These are phyloP conservation scores for Serendipita sp. DNA, from an alignment of 768 basidiomycete genomes.

Conservation along the genomic window DNA sequence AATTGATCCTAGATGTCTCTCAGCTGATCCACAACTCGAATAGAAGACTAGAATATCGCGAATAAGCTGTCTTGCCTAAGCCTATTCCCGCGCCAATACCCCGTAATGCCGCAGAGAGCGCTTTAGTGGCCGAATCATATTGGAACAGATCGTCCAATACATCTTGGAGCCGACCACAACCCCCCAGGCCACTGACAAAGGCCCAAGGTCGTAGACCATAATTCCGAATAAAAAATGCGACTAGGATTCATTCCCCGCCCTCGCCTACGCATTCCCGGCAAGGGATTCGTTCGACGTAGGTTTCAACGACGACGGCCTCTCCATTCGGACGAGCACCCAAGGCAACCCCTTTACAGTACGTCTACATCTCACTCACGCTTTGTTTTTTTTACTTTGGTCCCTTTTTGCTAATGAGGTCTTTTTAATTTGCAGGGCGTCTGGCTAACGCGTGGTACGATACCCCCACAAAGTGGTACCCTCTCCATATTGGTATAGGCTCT, in stretches of 20 bases:
- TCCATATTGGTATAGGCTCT: conserved; percentile 80
- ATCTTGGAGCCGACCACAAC: background rate
- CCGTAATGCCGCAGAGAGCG: too few species aligned
- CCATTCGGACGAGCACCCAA: background rate
- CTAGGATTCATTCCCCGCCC: conserved; percentile 1
- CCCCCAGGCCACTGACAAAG: background rate
- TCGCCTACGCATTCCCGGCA: background rate
- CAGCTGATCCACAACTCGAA: too few species aligned
- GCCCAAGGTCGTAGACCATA: background rate
- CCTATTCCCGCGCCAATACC: too few species aligned
- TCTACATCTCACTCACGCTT: background rate
- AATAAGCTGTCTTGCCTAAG: too few species aligned
- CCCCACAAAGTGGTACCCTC: conserved; percentile 88
- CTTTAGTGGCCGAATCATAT: too few species aligned
- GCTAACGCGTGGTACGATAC: conserved; percentile 70
- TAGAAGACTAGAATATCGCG: too few species aligned
- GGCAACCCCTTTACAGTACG: background rate
- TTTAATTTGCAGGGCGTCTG: conserved; percentile 20
- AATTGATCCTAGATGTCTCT: too few species aligned
- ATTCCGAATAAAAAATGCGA: background rate
- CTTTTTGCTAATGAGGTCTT: background rate
- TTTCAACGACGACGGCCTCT: background rate
- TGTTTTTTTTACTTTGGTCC: background rate
- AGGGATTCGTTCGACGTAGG: background rate
- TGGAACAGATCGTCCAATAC: too few species aligned